Conservation (phyloP, 768 basidiomycete species). For the Mycena vulgaris region DNA sequence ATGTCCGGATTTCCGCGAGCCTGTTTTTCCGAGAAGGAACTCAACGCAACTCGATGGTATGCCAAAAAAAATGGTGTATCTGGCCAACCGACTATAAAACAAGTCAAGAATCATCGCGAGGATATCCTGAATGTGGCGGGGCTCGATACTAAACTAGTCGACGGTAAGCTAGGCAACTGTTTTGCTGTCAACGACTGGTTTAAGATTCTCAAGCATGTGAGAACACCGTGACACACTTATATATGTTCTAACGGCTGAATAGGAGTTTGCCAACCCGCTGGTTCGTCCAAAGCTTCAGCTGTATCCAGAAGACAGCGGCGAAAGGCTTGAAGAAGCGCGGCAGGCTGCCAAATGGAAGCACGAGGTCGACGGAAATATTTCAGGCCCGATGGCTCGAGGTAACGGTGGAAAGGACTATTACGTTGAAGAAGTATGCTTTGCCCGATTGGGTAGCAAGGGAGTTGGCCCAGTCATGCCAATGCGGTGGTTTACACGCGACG, state of each 20-base stretch:
- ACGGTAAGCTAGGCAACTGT: constrained; percentile 4
- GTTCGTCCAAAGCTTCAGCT: neutral
- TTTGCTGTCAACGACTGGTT: neutral
- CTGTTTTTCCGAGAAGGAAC: neutral
- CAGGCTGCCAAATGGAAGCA: constrained; percentile 3
- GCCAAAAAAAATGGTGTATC: neutral
- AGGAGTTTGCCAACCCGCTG: constrained; percentile 13
- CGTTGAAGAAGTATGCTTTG: too few species aligned
- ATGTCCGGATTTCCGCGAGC: neutral
- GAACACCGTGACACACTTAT: too few species aligned
- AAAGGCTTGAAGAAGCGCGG: neutral
- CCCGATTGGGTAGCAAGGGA: too few species aligned
- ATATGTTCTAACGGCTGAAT: too few species aligned
- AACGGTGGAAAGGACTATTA: too few species aligned
- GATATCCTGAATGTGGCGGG: neutral
- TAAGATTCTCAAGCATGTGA: too few species aligned
- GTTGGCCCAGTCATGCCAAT: too few species aligned
- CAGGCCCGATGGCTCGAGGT: too few species aligned
- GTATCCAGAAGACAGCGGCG: neutral
- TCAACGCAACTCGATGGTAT: neutral
- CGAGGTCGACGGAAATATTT: neutral
- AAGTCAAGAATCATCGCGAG: constrained; percentile 5
- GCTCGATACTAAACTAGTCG: neutral
- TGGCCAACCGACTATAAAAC: neutral
- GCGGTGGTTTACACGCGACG: too few species aligned